Evolutionary conservation across 768 basidiomycete genomes (phyloP), one percentile per base, ranked within the genome.

Genomic region (Coprinellus aureogranulatus): DNA sequence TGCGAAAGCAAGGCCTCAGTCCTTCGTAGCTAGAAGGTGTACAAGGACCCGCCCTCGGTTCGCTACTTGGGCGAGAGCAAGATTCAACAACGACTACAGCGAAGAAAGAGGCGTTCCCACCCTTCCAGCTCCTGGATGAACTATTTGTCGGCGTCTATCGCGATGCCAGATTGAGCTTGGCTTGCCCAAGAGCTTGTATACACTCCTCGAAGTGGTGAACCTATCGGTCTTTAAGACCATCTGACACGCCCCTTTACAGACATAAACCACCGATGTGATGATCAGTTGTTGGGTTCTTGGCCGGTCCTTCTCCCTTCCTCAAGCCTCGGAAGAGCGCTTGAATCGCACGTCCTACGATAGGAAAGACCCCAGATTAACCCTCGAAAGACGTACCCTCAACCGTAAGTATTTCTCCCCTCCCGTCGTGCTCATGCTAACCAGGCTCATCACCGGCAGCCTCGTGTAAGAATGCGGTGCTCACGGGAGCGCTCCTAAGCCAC

Each of bases 241-340:
- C 34, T 34, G 50, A 52, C 28, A 28, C 20, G 20, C 27, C 8
- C 48, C 48, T 14, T 49, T 28, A n/a, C 26, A 16, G n/a, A 18
- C 23, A 25, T 44, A n/a, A 44, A 49, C 25, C n/a, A 28, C 18
- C n/a, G 31, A 23, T 10, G 16, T 37, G 30, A 52, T 52, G 50
- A 52, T 52, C 50, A 52, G 31, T 37, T 52, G 50, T 25, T 39
- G 50, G n/a, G 50, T 52, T 52, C 50, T 52, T 52, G 9, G 50
- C 50, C 50, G 50, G 50, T 52, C 50, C 50, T 31, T 30, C 50
- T 52, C 50, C 50, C 50, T 52, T 23, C 30, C 10, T 30, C n/a
- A 10, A 28, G 30, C 31, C 31, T 52, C n/a, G 50, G n/a, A 37
- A 22, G 14, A 37, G 27, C 50, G 50, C n/a, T 52, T 18, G 31